Percentiles rank a stretch among this genome's conserved stretches.
These are phyloP conservation scores for Collybia mongolica DNA, from an alignment of 768 basidiomycete genomes.

Conservation along the genomic window DNA sequence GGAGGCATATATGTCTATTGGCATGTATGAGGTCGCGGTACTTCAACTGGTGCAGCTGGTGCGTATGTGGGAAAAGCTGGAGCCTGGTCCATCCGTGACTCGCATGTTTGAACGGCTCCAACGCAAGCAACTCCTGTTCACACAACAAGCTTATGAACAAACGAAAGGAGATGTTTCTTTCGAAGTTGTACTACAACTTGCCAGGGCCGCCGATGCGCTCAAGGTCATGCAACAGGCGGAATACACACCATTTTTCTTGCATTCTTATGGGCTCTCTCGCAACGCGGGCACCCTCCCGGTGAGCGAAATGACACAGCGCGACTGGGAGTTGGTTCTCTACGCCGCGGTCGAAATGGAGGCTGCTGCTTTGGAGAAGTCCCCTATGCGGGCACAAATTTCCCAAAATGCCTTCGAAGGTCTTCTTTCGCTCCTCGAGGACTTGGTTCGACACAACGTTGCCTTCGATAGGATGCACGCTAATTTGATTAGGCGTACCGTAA, in stretches of 20 bases:
- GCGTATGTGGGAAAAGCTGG: conserved; percentile 5
- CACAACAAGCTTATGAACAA: conserved; percentile 20
- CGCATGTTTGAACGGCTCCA: conserved; percentile 14
- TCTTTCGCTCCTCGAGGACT: conserved; percentile 39
- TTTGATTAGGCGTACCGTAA: conserved; percentile 23
- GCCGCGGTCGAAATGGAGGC: conserved; percentile 37
- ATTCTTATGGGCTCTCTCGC: conserved; percentile 42
- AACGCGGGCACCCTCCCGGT: conserved; percentile 19
- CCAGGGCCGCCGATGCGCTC: conserved; percentile 29
- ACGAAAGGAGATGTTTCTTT: conserved; percentile 21
- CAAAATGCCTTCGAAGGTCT: conserved; percentile 37
- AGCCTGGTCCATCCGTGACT: neutral
- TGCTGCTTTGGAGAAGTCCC: conserved; percentile 24
- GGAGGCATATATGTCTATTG: conserved; percentile 25
- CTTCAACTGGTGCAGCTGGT: conserved; percentile 14
- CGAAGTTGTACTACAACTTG: conserved; percentile 27
- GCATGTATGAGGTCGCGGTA: conserved; percentile 24
- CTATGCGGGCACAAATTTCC: conserved; percentile 16
- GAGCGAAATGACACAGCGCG: conserved; percentile 30
- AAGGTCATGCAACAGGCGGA: conserved; percentile 29
- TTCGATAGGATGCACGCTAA: conserved; percentile 25
- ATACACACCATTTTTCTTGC: conserved; percentile 38
- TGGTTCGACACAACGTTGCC: conserved; percentile 29
- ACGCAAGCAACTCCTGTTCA: conserved; percentile 17
- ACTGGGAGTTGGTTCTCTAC: conserved; percentile 48